Evolutionary conservation across 139 green algal genomes (phyloP).

Genomic region (Chlamydomonas schloesseri): DNA sequence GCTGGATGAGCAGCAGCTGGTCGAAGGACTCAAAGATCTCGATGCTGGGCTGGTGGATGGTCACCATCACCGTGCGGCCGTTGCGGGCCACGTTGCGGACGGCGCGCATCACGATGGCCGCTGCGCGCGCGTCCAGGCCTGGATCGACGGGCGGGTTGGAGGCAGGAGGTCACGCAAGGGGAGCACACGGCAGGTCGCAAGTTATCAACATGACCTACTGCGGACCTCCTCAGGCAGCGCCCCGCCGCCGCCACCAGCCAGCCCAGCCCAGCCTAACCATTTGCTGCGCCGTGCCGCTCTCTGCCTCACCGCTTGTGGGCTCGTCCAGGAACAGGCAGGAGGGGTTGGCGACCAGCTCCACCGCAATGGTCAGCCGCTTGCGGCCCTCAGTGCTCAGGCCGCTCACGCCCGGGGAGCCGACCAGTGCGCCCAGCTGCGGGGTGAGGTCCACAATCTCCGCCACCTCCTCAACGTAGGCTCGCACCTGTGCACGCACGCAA

Average conservation of each 20-base stretch:
- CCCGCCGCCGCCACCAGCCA: too few species aligned
- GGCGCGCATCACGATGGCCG: slow-evolving; percentile 88
- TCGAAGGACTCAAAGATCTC: slow-evolving; percentile 88
- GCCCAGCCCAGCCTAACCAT: too few species aligned
- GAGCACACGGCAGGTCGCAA: too few species aligned
- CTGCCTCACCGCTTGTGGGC: slow-evolving; percentile 54
- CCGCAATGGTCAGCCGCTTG: slow-evolving; percentile 93
- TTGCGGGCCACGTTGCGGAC: slow-evolving; percentile 85
- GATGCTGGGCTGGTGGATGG: slow-evolving; percentile 93
- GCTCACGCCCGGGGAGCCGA: slow-evolving; percentile 53
- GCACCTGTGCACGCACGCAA: slow-evolving; percentile 4
- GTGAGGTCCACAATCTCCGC: slow-evolving; percentile 85
- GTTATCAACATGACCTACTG: too few species aligned
- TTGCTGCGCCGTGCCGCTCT: too few species aligned
- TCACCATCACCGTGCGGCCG: slow-evolving; percentile 90
- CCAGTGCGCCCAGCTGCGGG: slow-evolving; percentile 50
- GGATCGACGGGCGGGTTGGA: too few species aligned
- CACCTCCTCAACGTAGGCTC: slow-evolving; percentile 76
- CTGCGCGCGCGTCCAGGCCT: slow-evolving; percentile 89
- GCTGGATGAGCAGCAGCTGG: slow-evolving; percentile 80
- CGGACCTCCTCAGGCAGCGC: too few species aligned
- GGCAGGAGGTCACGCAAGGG: background rate
- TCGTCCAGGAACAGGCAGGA: slow-evolving; percentile 73
- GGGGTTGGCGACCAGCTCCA: slow-evolving; percentile 93
- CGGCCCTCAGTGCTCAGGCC: slow-evolving; percentile 88